Evolutionary conservation across 176 grass and related monocot genomes (phyloP), one percentile per base, ranked within the genome.

Genomic region (Pharus latifolius): DNA sequence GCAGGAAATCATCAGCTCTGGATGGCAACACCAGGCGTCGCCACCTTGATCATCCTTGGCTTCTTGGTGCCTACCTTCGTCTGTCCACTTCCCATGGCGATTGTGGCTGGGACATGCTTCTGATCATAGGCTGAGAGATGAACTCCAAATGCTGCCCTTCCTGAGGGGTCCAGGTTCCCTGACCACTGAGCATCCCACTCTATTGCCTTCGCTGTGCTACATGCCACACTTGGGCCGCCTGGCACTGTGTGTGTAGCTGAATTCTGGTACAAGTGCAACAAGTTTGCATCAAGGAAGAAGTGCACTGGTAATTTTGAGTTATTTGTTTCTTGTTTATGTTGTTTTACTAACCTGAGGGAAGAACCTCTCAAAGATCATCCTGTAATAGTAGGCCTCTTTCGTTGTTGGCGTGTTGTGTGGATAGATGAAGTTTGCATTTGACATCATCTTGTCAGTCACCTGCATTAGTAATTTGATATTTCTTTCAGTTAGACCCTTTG

Each of bases 361-460:
- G 69, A 91, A 87, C 58, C 79, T 96, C 70, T 96, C 92, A 31
- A 96, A 96, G 49, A 96, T 92, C 85, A 89, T 92, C 65, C 88
- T 84, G 69, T 96, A 96, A 54, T 82, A 89, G 67, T 92, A 92
- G 17, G 65, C 89, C 81, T 97, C 93, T 17, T 97, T 90, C 2
- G 83, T 97, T 9, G 80, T 80, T 0, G 86, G 83, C 0, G 82
- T 92, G 65, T 88, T 88, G 56, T 85, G 82, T 4, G 74, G 74
- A 19, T 76, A 92, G 49, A 85, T 83, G 48, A 82, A 80, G 10
- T 79, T 73, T 29, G 85, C 85, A 52, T 92, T 92, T 6, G 60
- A 73, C 70, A 88, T 56, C 85, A 88, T 88, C 64, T 65, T 92
- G 47, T 88, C 78, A 16, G 47, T 85, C 70, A 92, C 84, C 85